phyloP scores from a whole-genome alignment of 2,329 filamentous ascomycete species.

The Scleromitrula shiraiana region DNA sequence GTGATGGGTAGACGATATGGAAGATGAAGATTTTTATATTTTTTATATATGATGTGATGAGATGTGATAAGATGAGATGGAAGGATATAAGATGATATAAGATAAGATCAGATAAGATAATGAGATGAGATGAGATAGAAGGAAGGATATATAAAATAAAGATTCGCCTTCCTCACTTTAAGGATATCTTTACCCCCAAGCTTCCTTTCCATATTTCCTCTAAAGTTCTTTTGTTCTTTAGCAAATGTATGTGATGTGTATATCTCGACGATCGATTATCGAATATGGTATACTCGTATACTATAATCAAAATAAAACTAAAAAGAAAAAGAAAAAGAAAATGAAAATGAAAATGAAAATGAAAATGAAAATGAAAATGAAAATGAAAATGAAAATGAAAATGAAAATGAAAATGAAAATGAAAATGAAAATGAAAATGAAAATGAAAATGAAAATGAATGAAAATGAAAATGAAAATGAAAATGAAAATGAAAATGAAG shows the following conservation, averaged over 20 bases:
- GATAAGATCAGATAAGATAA: neutral
- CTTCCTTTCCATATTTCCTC: too few relatives aligned
- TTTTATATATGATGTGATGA: neutral
- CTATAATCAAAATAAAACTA: too few relatives aligned
- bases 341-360: neutral
- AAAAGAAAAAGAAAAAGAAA: neutral
- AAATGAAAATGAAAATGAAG: neutral
- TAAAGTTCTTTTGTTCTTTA: too few relatives aligned
- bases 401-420: neutral
- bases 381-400: neutral
- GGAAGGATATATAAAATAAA: neutral
- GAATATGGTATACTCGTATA: too few relatives aligned
- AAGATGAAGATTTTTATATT: neutral
- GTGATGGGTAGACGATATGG: too few relatives aligned
- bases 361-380: neutral
- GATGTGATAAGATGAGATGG: neutral
- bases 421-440: neutral
- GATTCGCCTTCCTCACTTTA: too few relatives aligned
- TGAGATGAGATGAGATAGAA: too few relatives aligned
- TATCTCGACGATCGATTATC: too few relatives aligned
- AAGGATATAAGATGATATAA: too few relatives aligned
- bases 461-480: neutral
- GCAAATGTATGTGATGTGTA: too few relatives aligned
- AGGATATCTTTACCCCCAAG: too few relatives aligned
- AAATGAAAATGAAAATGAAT: too few relatives aligned